These are phyloP conservation scores for Phytophthora pini DNA, from an alignment of 352 stramenopile genomes.

Conservation along the genomic window DNA sequence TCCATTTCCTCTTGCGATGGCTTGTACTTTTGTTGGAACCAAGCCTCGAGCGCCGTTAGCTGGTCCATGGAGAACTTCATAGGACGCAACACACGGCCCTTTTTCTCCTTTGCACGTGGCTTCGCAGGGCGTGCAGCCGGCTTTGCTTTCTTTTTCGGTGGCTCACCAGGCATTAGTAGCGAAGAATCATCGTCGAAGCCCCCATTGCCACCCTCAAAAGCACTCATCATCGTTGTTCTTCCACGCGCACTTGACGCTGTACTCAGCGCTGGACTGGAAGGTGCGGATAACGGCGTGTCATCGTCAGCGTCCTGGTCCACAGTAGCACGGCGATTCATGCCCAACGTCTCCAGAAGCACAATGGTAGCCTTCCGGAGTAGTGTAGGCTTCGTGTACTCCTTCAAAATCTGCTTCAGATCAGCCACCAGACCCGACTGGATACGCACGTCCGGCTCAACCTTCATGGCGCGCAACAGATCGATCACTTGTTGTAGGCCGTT, in stretches of 20 bases:
- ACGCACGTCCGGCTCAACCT: slow-evolving; percentile 72
- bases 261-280: slow-evolving; percentile 35
- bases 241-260: slow-evolving; percentile 40
- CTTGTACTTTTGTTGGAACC: slow-evolving; percentile 91
- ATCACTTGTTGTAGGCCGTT: slow-evolving; percentile 81
- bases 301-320: slow-evolving; percentile 56
- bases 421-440: slow-evolving; percentile 74
- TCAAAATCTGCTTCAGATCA: slow-evolving; percentile 82
- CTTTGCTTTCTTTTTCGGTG: slow-evolving; percentile 44
- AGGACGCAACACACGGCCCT: slow-evolving; percentile 67
- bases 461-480: slow-evolving; percentile 81
- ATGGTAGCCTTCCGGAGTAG: slow-evolving; percentile 78
- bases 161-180: slow-evolving; percentile 30
- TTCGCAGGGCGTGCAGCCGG: slow-evolving; percentile 26
- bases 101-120: slow-evolving; percentile 66
- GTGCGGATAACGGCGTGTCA: slow-evolving; percentile 38
- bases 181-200: slow-evolving; percentile 32
- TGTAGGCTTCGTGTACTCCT: slow-evolving; percentile 80
- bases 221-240: slow-evolving; percentile 20
- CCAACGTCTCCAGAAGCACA: slow-evolving; percentile 70
- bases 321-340: slow-evolving; percentile 64
- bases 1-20: slow-evolving; percentile 84
- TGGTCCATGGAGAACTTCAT: slow-evolving; percentile 91
- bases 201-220: slow-evolving; percentile 21
- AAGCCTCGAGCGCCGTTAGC: slow-evolving; percentile 76